Base-by-base conservation (phyloP, 169 alveolate species). In the Plasmodium sp. region DNA sequence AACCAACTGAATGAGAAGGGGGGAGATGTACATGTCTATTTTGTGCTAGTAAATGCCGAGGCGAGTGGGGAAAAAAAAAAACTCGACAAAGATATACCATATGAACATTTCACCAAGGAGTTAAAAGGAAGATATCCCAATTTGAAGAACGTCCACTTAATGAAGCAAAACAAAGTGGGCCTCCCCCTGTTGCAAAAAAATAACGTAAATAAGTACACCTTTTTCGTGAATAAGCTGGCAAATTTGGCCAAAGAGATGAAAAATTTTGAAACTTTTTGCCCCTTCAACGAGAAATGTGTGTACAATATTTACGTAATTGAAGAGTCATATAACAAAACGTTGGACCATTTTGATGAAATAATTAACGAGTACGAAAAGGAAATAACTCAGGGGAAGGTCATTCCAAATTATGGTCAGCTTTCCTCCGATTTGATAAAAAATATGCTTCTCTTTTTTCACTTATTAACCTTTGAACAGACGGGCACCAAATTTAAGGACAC, bases 251-350 rank as follows among this genome's bases (percentile, higher is more conserved):
- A 48, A n/a, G 67, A 85, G 27, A 39, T 85, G 93, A 43, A 9
- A 3, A 75, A 33, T 7, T 85, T 85, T 75, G 80, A 75, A 51
- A 85, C 74, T 73, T 85, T 85, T 75, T 73, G 62, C 27, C 27
- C 45, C 3, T 85, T 85, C 67, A 85, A 85, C 43, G 51, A 85
- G 62, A 85, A 74, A 14, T 85, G 85, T 85, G 93, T 85, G 31
- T 85, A 85, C 80, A 85, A 85, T 54, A 75, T 77, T 51, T 85
- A 85, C 67, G 93, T 77, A 34, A 85, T 85, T 74, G 93, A 85
- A 74, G 93, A 85, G 80, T 41, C 93, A 9, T 85, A 85, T 67
- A 85, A 62, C 27, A 85, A 85, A 51, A 75, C 85, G 14, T 62
- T 85, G 75, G 75, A 73, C 58, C n/a, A 85, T 39, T 85, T 85